Base-by-base conservation (phyloP, 2,329 filamentous ascomycete genomes). In the Trichoderma arundinaceum region DNA sequence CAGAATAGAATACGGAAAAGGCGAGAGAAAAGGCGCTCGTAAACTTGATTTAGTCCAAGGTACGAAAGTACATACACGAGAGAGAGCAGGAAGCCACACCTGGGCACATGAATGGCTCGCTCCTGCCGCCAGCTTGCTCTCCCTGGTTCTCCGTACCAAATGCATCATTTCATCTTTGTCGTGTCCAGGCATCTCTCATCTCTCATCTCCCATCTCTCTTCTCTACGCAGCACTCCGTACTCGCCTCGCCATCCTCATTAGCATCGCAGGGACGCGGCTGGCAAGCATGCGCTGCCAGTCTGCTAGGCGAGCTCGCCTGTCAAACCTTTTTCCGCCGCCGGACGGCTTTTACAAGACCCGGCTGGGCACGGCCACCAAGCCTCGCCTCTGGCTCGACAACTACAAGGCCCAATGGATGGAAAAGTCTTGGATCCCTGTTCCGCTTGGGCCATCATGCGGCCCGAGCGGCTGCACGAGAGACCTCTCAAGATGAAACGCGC, bases 401-500 rank as follows among this genome's bases (percentile, higher is more conserved):
- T 53, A 9, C 39, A 53, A 28, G 43, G 35, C 35, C 52, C 41
- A 64, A 57, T 57, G 48, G 39, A 53, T 41, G 54, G 22, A 19
- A 44, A 17, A 46, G 48, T 39, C 56, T 52, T 57, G 46, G n/a
- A 39, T 48, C 48, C 56, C 22, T 19, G 62, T 19, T 13, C 39
- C 22, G 46, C 53, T 57, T n/a, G 54, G 57, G 17, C 46, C 57
- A 51, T 33, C 39, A 3, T 2, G 39, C 56, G 54, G 48, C 22
- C 56, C 54, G 41, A 53, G 63, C 63, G 52, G 56, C 48, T 53
- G 53, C 57, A 61, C 56, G 53, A 66, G 58, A 61, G 61, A 69
- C 7, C 75, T 76, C 73, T 77, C 73, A 78, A 77, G 72, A 68
- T 83, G 82, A 84, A 84, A 84, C 82, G 72, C 74, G 77, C 77